phyloP scores from a whole-genome alignment of 2,329 filamentous ascomycete genomes.

The Ilyonectria mors-panacis region DNA sequence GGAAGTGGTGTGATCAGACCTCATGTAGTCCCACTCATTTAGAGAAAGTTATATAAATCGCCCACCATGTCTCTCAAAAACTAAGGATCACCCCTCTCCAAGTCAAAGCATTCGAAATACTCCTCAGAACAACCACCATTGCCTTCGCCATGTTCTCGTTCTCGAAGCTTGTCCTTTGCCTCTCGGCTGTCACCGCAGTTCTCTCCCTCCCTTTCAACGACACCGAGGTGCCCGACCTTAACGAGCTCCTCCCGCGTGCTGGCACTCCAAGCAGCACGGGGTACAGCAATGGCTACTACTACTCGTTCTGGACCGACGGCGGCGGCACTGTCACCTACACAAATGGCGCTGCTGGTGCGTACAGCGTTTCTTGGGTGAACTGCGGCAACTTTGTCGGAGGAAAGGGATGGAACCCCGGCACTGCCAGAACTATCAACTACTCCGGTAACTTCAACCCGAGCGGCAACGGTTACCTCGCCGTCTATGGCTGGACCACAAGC shows the following conservation, averaged over 20 bases:
- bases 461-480: constrained; percentile 55
- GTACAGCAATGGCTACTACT: constrained; percentile 59
- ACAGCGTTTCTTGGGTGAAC: constrained; percentile 61
- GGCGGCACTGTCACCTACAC: constrained; percentile 61
- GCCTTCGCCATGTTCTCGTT: constrained; percentile 41
- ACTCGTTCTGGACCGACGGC: constrained; percentile 65
- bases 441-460: constrained; percentile 52
- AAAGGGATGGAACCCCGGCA: constrained; percentile 46
- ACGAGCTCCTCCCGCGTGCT: constrained; percentile 48
- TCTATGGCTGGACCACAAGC: constrained; percentile 58
- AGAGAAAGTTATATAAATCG: too few species aligned
- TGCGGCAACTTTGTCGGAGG: constrained; percentile 47
- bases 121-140: too few species aligned
- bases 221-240: constrained; percentile 18
- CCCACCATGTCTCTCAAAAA: background rate
- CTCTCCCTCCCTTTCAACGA: constrained; percentile 39
- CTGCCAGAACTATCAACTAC: constrained; percentile 53
- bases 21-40: too few species aligned
- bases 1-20: too few species aligned
- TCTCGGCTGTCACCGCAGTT: constrained; percentile 38
- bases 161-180: constrained; percentile 40
- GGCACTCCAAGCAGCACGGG: constrained; percentile 55
- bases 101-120: background rate
- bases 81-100: background rate
- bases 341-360: constrained; percentile 60